Base-by-base conservation (phyloP, 768 basidiomycete species). In the Trametes punicea region DNA sequence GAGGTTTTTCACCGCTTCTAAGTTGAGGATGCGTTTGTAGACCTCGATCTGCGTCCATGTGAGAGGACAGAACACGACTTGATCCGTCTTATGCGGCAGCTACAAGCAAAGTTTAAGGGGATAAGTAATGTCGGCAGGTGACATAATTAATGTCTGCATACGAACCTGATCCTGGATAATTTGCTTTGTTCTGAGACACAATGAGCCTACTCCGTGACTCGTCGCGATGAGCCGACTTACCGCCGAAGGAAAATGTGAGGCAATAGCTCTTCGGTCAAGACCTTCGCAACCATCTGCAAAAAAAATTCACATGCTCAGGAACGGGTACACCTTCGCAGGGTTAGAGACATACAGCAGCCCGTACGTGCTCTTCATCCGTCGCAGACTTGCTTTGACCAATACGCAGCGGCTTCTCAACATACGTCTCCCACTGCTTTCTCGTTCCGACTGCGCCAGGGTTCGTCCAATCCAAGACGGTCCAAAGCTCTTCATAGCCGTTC, bases 381-480 rank as follows among this genome's bases (percentile, higher is more conserved):
- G 90, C 82, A 15, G 76, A 77, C 30, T 80, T 72, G 13, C 84
- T 84, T 65, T 93, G 92, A 0, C 89, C 90, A 0, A 70, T 62
- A 11, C 77, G 82, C 61, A 93, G 70, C 0, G 90, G 92, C 39
- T 78, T 77, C 16, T 81, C 79, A 3, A 97, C 80, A 60, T 78
- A 87, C 4, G 77, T 77, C 40, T 84, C 80, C 93, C 94, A 98
- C 60, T 98, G 84, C 29, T 76, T 77, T 25, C 73, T 66, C 0
- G 82, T 84, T 0, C 95, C 96, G 8, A 96, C 69, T 23, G 75
- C 74, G 0, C 86, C 90, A 0, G 93, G 93, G 57, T 86, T 88
- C n/a, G 88, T 87, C 89, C 93, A 98, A 66, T 96, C 84, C 29
- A 98, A 72, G 30, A 99, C 84, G 1, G 91, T 90, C 89, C 93